Base-by-base conservation (phyloP, 768 basidiomycete genomes). In the Rubroboletus pulcherrimus region DNA sequence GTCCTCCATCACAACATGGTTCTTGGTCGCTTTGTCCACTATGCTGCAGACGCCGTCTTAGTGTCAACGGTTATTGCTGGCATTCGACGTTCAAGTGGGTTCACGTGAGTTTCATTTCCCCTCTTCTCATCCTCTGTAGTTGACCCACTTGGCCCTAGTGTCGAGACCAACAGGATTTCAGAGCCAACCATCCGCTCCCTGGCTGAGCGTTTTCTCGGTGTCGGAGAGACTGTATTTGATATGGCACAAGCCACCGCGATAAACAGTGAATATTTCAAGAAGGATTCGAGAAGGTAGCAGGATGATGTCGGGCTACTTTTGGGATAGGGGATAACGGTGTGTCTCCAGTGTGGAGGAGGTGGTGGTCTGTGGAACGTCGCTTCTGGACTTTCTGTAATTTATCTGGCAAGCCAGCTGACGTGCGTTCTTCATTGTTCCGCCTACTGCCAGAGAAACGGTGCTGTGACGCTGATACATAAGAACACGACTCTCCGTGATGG, bases 41-140 rank as follows among this genome's bases (percentile, higher is more conserved):
- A 90, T 63, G 81, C 89, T 26, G 73, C 90, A 44, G 96, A 98
- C 67, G 89, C 87, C 14, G 81, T 91, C 49, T 78, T 98, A 34
- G 62, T 98, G 37, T 94, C 94, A 15, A 92, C 96, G 12, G 81
- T 98, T 7, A 73, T 95, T 39, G 96, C 96, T 38, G 96, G 96
- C 31, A 86, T 98, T 56, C 86, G 86, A 69, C 85, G 91, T 56
- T 87, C 93, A 17, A 95, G 88, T 56, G 95, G 95, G 35, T 93
- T 93, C 75, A 74, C 81, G 95, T 97, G 68, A 72, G 93, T 86
- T 49, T 45, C 60, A 39, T 51, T 57, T 45, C 46, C 43, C 24
- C 10, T 41, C 40, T 40, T 33, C 45, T 40, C 45, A n/a, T 33
- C 49, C 43, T 30, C 42, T 46, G 7, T 33, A 19, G 17, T 47